Conservation (phyloP, 1,139 yeast species). For the Nadsonia starkeyi-henricii region DNA sequence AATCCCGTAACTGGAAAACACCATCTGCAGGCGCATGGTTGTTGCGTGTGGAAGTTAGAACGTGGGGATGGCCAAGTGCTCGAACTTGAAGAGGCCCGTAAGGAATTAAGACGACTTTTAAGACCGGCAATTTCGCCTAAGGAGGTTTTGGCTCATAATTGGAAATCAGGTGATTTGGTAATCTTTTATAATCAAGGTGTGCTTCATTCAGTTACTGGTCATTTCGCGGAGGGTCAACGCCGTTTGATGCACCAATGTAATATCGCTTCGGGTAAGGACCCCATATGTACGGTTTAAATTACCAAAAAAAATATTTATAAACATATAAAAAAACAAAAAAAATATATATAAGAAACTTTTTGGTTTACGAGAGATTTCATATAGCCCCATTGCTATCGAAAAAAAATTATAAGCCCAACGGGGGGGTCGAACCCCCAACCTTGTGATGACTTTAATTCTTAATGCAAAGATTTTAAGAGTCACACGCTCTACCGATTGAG, state of each 20-base stretch:
- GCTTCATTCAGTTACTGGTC: constrained; percentile 85
- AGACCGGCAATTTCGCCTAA: constrained; percentile 73
- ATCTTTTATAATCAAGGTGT: constrained; percentile 79
- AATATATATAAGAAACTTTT: too few relatives aligned
- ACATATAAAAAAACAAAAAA: too few relatives aligned
- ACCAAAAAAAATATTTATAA: too few relatives aligned
- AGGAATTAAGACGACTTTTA: constrained; percentile 56
- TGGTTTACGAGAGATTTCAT: too few relatives aligned
- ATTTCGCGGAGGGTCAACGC: constrained; percentile 59
- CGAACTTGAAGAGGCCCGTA: constrained; percentile 57
- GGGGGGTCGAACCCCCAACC: too few relatives aligned
- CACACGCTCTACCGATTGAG: too few relatives aligned
- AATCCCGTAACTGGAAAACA: constrained; percentile 77
- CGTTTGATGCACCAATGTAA: constrained; percentile 89
- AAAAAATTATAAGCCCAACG: too few relatives aligned
- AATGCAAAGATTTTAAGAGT: too few relatives aligned
- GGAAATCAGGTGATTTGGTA: constrained; percentile 74
- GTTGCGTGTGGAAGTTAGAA: constrained; percentile 61
- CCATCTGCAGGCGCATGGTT: constrained; percentile 76
- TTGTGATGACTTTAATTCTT: too few relatives aligned
- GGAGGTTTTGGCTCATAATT: constrained; percentile 62
- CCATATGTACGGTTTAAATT: constrained; percentile 21
- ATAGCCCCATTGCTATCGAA: too few relatives aligned
- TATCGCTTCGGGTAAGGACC: constrained; percentile 70
- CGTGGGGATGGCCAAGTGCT: constrained; percentile 41